A percentile compares a stretch with the other conserved stretches of the same genome.
These are phyloP conservation scores for Globisporangium emineosum DNA, from an alignment of 352 stramenopile genomes.

Conservation along the genomic window DNA sequence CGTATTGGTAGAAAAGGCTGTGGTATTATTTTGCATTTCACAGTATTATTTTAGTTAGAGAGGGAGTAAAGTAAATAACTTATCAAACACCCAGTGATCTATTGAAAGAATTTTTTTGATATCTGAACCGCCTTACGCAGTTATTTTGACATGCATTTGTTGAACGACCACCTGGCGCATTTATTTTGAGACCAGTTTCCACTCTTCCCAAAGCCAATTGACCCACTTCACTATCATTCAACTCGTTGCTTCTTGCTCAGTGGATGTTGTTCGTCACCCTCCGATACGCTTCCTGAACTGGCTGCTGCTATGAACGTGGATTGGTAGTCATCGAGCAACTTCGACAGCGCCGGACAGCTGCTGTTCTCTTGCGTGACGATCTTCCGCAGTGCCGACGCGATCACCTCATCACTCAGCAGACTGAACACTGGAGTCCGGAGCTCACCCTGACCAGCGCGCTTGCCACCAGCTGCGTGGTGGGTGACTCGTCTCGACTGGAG, in stretches of 20 bases:
- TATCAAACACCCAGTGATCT: too few relatives aligned
- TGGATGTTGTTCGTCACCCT: conserved; percentile 32
- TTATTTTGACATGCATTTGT: too few relatives aligned
- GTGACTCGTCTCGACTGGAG: conserved; percentile 39
- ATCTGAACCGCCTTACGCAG: too few relatives aligned
- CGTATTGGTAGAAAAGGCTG: too few relatives aligned
- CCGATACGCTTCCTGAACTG: conserved; percentile 4
- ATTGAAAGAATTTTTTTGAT: too few relatives aligned
- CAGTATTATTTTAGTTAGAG: too few relatives aligned
- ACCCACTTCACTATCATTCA: neutral
- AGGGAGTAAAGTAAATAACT: too few relatives aligned
- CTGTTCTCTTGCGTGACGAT: conserved; percentile 21
- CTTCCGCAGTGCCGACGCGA: conserved; percentile 35
- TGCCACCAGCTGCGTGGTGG: conserved; percentile 15
- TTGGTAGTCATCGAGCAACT: conserved; percentile 13
- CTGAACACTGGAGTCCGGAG: conserved; percentile 17
- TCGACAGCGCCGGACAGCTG: conserved; percentile 29
- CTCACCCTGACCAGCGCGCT: conserved; percentile 8
- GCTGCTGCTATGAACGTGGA: neutral
- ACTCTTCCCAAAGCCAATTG: too few relatives aligned
- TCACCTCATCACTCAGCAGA: conserved; percentile 46
- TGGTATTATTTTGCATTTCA: too few relatives aligned
- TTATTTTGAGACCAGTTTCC: too few relatives aligned
- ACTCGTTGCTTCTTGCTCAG: conserved; percentile 58
- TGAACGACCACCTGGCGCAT: too few relatives aligned